Evolutionary conservation across 768 basidiomycete genomes (phyloP).

Genomic region (Tylopilus vinaceipallidus): DNA sequence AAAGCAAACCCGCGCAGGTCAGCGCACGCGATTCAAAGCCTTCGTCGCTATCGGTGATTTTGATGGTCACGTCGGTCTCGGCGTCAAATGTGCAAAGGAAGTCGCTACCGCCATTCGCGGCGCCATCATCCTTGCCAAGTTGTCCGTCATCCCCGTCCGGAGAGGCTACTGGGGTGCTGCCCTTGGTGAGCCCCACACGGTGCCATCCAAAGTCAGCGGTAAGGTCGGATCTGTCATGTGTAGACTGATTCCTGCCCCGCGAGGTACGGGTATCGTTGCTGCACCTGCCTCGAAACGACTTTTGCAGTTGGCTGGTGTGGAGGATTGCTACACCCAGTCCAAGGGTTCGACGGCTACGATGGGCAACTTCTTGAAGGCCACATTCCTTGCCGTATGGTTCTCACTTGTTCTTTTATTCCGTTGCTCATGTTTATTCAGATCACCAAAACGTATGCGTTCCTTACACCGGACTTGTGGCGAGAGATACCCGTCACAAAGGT

Average conservation of each 20-base stretch:
- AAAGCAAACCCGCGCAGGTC: constrained; percentile 99
- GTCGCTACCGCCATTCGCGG: constrained; percentile 99
- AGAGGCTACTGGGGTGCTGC: constrained; percentile 99
- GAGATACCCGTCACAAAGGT: constrained; percentile 88
- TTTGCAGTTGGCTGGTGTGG: constrained; percentile 95
- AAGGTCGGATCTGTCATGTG: constrained; percentile 99
- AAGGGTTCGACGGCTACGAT: constrained; percentile 98
- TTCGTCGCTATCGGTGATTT: constrained; percentile 99
- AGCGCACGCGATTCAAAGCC: constrained; percentile 99
- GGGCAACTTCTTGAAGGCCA: constrained; percentile 99
- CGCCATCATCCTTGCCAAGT: constrained; percentile 97
- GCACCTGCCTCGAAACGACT: constrained; percentile 97
- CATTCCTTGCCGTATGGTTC: constrained; percentile 79
- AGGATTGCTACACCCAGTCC: constrained; percentile 97
- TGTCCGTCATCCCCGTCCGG: constrained; percentile 96
- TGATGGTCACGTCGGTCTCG: constrained; percentile 98
- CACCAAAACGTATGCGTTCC: constrained; percentile 97
- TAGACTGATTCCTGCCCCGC: constrained; percentile 95
- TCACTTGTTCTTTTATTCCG: background rate
- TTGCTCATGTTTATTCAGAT: constrained; percentile 49
- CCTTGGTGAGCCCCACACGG: constrained; percentile 98
- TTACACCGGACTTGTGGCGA: constrained; percentile 97
- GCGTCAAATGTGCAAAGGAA: constrained; percentile 99
- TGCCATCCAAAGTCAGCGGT: constrained; percentile 97
- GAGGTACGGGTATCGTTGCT: constrained; percentile 99